These are phyloP conservation scores for Termitomyces sp. DNA, from an alignment of 1,284 basidiomycete genomes.

Conservation along the genomic window DNA sequence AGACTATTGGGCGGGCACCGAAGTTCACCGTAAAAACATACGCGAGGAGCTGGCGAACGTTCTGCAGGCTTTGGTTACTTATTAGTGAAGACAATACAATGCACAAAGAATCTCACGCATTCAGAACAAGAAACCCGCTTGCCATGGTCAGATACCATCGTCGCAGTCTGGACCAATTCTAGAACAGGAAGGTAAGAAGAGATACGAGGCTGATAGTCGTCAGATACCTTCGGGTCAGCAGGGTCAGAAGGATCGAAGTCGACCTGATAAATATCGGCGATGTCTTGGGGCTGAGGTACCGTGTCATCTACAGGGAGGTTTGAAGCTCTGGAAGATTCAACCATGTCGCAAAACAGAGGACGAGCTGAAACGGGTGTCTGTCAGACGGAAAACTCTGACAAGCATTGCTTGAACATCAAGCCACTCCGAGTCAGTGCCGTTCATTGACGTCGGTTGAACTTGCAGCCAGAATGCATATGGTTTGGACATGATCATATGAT, in stretches of 20 bases:
- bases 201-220: neutral
- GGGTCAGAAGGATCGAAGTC: slow-evolving; percentile 31
- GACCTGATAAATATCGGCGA: slow-evolving; percentile 30
- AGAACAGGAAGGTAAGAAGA: slow-evolving; percentile 1
- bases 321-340: slow-evolving; percentile 2
- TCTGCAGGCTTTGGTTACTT: slow-evolving; percentile 21
- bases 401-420: neutral
- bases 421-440: slow-evolving; percentile 3
- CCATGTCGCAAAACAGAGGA: slow-evolving; percentile 1
- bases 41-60: slow-evolving; percentile 60
- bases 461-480: too few relatives aligned
- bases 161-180: slow-evolving; percentile 36
- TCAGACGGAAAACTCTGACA: neutral
- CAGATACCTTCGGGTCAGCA: slow-evolving; percentile 30
- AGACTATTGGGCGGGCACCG: neutral
- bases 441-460: slow-evolving; percentile 1
- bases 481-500: too few relatives aligned
- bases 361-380: neutral
- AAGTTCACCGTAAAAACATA: slow-evolving; percentile 20
- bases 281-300: slow-evolving; percentile 9
- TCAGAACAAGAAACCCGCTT: slow-evolving; percentile 62
- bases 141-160: slow-evolving; percentile 53
- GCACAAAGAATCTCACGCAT: slow-evolving; percentile 39
- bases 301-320: slow-evolving; percentile 5
- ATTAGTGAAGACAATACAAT: slow-evolving; percentile 13